Base-by-base conservation (phyloP, 139 green algal species). In the Coccomyxa sp. region DNA sequence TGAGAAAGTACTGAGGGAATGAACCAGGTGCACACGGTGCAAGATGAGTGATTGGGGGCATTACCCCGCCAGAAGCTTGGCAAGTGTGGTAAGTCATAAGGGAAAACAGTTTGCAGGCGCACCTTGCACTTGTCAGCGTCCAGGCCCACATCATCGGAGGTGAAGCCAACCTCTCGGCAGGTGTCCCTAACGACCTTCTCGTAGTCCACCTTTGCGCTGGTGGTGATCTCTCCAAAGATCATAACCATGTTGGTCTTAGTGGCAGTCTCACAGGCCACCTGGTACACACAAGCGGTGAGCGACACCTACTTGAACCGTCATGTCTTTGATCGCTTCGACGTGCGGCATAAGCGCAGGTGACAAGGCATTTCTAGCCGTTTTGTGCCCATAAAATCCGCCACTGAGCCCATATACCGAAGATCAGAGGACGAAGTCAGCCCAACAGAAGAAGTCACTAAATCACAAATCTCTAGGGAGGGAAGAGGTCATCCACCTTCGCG, bases 191-290 rank as follows among this genome's bases (percentile, higher is more conserved):
- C 93, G 66, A 93, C 68, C 31, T 93, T 92, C 93, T 99, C 97
- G 88, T 99, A 99, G 91, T 99, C 97, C 28, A 98, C 96, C 92
- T 99, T 98, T 81, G 97, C 97, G 85, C 94, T 96, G 85, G 96
- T 99, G 80, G 97, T 99, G 92, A 99, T 99, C 91, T 99, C 97
- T 79, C 97, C 97, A 83, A 99, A 99, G 23, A 99, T 93, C 97
- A 99, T 99, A 87, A 99, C 96, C 96, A 99, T 99, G 90, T 94
- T 93, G 28, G 97, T 99, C 96, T 99, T 99, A 80, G 96, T 98
- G 82, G 91, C 93, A 0, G 96, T 99, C 92, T 99, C 97, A 91
- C 97, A 99, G 18, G 97, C 97, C 0, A 97, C 93, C 93, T 96
- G 84, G 13, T 58, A 31, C 16, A 79, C 38, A 51, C 38, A 7